Base-by-base conservation (phyloP, 208 protist species). In the Trypanosomatidae sp. region DNA sequence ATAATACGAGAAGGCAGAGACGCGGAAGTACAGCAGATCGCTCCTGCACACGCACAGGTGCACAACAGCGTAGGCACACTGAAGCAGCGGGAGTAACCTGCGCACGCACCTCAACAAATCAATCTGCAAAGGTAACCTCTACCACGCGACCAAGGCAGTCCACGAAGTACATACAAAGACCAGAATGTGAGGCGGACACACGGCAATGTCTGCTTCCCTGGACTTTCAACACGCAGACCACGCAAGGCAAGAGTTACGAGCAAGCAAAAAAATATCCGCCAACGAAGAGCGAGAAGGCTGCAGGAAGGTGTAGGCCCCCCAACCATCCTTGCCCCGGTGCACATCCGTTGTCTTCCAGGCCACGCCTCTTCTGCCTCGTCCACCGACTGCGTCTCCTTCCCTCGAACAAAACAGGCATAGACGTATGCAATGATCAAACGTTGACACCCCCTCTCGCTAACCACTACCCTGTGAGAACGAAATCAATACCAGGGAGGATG, bases 201-300 rank as follows among this genome's bases (percentile, higher is more conserved):
- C 36, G 39, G 41, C 1, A 17, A 72, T 39, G n/a, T 44, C 39
- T 41, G 8, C 39, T 15, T 55, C 22, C 22, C 13, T 12, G 19
- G 0, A 2, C 10, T 55, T n/a, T 55, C 50, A 28, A 55, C 22
- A 28, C 2, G 25, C 7, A n/a, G 22, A 12, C 0, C 50, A 0
- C 17, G 7, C 3, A 28, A 1, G 28, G 64, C n/a, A 2, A 33
- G 56, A 65, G 25, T 17, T 39, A 66, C 1, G 17, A 80, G 25
- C n/a, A 67, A 55, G 43, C 66, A 46, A 80, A 73, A 70, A 74
- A 78, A 80, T 28, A 25, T 62, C 28, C 3, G 13, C n/a, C 5
- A 25, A 39, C 66, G 25, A 39, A 22, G 59, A 19, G 8, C 17
- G 22, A 28, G 50, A 25, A 55, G 50, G 50, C 50, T 55, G 36